Percentiles rank a stretch among this genome's conserved stretches.
Conservation (phyloP, 2,329 filamentous ascomycete genomes). For the Xylariaceae sp. region DNA sequence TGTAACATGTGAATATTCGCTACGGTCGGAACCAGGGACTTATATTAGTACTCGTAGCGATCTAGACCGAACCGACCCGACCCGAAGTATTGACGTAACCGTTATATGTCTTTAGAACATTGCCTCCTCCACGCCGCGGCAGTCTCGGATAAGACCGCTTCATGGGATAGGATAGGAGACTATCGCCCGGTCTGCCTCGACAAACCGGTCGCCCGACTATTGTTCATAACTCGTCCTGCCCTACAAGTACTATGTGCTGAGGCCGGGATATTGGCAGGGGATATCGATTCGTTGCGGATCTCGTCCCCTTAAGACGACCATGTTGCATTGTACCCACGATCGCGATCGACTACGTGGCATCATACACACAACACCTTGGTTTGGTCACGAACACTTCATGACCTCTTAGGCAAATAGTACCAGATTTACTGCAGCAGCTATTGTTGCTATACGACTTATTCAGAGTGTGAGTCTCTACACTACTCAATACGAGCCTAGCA, state of each 20-base stretch:
- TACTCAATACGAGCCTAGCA: too few species aligned
- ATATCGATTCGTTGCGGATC: background rate
- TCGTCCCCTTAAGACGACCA: background rate
- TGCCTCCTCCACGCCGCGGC: background rate
- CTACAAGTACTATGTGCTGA: too few species aligned
- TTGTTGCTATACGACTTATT: too few species aligned
- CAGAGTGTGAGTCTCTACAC: too few species aligned
- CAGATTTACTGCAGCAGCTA: background rate
- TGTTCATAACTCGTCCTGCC: too few species aligned
- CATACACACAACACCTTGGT: background rate
- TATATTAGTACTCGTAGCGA: background rate
- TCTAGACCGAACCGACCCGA: background rate
- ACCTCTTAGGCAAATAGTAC: background rate
- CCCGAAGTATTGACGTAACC: too few species aligned
- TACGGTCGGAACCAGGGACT: background rate
- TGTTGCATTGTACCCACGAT: background rate
- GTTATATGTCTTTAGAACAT: too few species aligned
- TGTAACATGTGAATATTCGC: background rate
- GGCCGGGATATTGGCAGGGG: too few species aligned
- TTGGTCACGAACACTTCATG: background rate
- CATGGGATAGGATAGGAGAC: too few species aligned
- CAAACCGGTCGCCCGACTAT: too few species aligned
- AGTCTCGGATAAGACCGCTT: background rate
- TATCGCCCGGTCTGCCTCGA: background rate
- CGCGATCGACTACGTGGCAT: background rate